These are phyloP conservation scores for Diplodia mutila DNA, from an alignment of 2,329 filamentous ascomycete species.

Conservation along the genomic window DNA sequence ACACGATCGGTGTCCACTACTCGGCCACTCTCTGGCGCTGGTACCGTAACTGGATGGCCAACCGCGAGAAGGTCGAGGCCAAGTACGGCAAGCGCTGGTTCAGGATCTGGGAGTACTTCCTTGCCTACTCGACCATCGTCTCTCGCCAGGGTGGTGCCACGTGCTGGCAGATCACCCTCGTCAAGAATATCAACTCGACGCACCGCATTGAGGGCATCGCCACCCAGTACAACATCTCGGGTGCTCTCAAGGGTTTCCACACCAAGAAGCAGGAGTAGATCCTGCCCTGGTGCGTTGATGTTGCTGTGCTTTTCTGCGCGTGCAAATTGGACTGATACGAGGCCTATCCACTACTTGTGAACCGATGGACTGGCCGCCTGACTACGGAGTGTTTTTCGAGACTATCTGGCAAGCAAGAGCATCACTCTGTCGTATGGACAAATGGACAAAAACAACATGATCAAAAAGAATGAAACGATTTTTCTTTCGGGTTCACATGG, in stretches of 20 bases:
- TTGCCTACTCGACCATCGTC: slow-evolving; percentile 81
- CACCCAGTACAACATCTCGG: slow-evolving; percentile 69
- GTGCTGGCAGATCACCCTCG: slow-evolving; percentile 83
- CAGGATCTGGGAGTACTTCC: slow-evolving; percentile 93
- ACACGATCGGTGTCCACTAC: slow-evolving; percentile 96
- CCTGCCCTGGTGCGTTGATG: not conserved
- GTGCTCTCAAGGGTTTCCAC: slow-evolving; percentile 61
- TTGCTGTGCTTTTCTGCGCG: not conserved
- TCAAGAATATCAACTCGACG: slow-evolving; percentile 88
- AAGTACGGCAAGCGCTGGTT: slow-evolving; percentile 98
- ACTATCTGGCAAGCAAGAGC: not conserved
- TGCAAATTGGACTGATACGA: not conserved
- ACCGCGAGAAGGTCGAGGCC: slow-evolving; percentile 86
- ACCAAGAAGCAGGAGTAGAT: slow-evolving; percentile 33
- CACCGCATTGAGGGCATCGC: slow-evolving; percentile 77
- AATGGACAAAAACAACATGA: slow-evolving; percentile 5
- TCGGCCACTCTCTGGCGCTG: slow-evolving; percentile 95
- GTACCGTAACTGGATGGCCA: slow-evolving; percentile 98
- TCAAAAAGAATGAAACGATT: not conserved
- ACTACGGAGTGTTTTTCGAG: not conserved
- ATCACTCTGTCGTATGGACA: not conserved
- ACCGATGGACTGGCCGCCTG: too few species aligned
- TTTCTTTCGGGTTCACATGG: slow-evolving; percentile 4
- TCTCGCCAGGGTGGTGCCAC: slow-evolving; percentile 83
- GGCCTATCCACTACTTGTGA: not conserved